Conservation (phyloP, 2,329 filamentous ascomycete species). For the Aspergillus sp. region DNA sequence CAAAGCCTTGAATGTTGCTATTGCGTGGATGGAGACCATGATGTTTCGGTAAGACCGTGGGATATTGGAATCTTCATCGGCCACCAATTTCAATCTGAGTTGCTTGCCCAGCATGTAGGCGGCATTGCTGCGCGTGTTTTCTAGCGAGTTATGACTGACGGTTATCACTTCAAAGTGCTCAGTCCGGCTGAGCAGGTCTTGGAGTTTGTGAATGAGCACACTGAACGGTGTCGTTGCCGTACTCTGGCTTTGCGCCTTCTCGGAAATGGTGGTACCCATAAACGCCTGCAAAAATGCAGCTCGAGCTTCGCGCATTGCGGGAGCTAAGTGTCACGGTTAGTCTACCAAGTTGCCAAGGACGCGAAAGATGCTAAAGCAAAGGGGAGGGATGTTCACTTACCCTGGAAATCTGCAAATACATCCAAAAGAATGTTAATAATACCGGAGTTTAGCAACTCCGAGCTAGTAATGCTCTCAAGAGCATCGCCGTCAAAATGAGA, state of each 20-base stretch:
- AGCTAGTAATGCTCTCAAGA: conserved; percentile 90
- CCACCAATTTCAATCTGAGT: conserved; percentile 81
- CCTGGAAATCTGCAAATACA: conserved; percentile 72
- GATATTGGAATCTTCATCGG: conserved; percentile 84
- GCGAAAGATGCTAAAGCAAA: neutral
- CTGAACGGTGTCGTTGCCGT: conserved; percentile 81
- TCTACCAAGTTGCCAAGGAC: neutral
- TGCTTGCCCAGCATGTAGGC: conserved; percentile 97
- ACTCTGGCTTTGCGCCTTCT: conserved; percentile 62
- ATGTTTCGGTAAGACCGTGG: conserved; percentile 86
- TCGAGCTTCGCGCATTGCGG: conserved; percentile 58
- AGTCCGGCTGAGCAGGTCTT: conserved; percentile 91
- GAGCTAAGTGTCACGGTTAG: conserved; percentile 12
- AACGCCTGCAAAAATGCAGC: conserved; percentile 88
- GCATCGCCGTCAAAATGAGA: conserved; percentile 86
- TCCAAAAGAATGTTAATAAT: conserved; percentile 81
- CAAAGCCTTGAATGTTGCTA: conserved; percentile 93
- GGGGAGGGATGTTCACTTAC: conserved; percentile 20
- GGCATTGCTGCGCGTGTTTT: conserved; percentile 85
- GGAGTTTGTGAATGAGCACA: conserved; percentile 86
- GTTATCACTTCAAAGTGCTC: conserved; percentile 98
- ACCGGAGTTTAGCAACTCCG: conserved; percentile 86
- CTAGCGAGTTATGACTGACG: conserved; percentile 87
- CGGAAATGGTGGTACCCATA: conserved; percentile 69
- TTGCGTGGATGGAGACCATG: conserved; percentile 98